Base-by-base conservation (phyloP, 176 grass and related monocot genomes). In the Avena eriantha region DNA sequence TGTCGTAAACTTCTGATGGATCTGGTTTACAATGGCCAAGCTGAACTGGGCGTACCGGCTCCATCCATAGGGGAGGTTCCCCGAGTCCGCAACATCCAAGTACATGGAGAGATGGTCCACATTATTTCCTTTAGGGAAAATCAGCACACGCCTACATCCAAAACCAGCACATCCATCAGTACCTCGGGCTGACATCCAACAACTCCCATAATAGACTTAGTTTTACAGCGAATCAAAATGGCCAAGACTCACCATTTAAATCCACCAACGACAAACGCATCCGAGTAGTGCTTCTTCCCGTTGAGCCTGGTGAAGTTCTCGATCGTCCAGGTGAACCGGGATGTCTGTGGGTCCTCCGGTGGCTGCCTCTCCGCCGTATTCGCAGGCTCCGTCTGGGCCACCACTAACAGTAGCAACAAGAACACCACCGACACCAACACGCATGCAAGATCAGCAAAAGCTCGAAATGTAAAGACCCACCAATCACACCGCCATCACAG, bases 41-140 rank as follows among this genome's bases (percentile, higher is more conserved):
- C 91, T 95, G 86, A 98, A 98, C 69, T 98, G 96, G 23, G 96
- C 96, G 45, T 77, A 94, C 29, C 96, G 84, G 79, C 92, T 95
- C 96, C 96, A 98, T 18, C 96, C 96, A 6, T 95, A 98, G 0
- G 96, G 96, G 55, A 95, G 83, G 76, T 64, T 89, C 9, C 57
- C 84, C 4, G 96, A 95, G 83, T 98, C 96, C 1, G 93, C 96
- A 77, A 98, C 96, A 82, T 98, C 96, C 85, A 98, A 73, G 89
- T 98, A 98, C 93, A 95, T 92, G 1, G 96, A 98, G 19, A 95
- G 86, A 34, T 94, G 86, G 60, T 98, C 96, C 35, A 98, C 96
- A 88, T 98, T 98, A 87, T 98, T 98, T 55, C 96, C 96, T 86
- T 98, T 98, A 34, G 96, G 90, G 50, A 98, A 98, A 84, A 94